Evolutionary conservation across 106 monocot species (phyloP).

Genomic region (Apostasia ramifera): DNA sequence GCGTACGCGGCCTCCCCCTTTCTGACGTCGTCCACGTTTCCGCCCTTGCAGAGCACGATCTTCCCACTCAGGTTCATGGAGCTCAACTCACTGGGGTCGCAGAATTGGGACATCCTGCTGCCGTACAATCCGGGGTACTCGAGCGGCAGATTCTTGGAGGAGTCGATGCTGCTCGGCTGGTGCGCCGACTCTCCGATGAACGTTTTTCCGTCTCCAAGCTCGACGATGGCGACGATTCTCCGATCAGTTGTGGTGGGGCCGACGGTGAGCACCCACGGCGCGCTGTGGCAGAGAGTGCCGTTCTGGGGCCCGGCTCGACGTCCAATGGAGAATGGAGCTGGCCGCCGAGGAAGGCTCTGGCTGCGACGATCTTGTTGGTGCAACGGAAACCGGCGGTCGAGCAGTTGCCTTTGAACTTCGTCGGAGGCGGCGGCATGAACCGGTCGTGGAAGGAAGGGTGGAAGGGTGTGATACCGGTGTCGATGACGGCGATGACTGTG

Average conservation of each 20-base stretch:
- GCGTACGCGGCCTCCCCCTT: neutral
- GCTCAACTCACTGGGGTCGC: neutral
- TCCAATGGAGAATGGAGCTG: neutral
- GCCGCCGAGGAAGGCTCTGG: neutral
- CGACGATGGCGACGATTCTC: neutral
- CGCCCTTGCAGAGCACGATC: neutral
- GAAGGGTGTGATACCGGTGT: constrained; percentile 14
- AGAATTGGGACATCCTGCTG: neutral
- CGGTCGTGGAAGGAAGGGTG: constrained; percentile 24
- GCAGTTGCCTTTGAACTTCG: constrained; percentile 14
- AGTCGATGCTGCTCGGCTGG: constrained; percentile 12
- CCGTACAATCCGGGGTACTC: neutral
- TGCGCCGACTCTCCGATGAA: constrained; percentile 26
- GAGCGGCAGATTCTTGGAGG: neutral
- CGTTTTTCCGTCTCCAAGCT: constrained; percentile 18
- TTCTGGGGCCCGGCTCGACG: neutral
- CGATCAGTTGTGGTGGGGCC: constrained; percentile 8
- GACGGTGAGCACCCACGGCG: constrained; percentile 16
- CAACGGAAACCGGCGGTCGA: neutral
- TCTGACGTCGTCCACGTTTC: neutral
- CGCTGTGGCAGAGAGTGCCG: neutral
- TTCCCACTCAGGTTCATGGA: neutral
- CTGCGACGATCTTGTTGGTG: constrained; percentile 23
- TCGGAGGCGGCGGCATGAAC: constrained; percentile 1
- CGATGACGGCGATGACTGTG: constrained; percentile 15